Evolutionary conservation across 2,329 filamentous ascomycete species (phyloP).

Genomic region (Colletotrichum liriopes): DNA sequence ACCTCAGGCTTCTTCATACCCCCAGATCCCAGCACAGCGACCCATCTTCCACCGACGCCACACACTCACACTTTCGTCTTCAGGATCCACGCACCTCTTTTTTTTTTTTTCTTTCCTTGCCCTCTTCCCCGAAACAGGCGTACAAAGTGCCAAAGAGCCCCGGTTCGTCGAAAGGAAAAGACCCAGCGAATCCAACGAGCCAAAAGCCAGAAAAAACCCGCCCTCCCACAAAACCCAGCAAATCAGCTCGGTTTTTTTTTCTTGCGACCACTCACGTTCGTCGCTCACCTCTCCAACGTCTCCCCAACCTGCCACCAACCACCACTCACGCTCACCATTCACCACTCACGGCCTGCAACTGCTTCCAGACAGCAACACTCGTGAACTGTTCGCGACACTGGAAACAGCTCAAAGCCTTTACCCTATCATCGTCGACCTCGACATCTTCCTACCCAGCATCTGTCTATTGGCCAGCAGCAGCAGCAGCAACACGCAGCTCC

Average conservation of each 20-base stretch:
- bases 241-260: constrained; percentile 46
- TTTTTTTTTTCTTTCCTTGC: constrained; percentile 25
- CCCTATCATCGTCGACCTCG: constrained; percentile 62
- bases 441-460: constrained; percentile 49
- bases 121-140: constrained; percentile 35
- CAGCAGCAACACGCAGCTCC: constrained; percentile 33
- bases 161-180: constrained; percentile 33
- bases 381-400: constrained; percentile 51
- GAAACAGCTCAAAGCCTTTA: constrained; percentile 56
- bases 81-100: constrained; percentile 35
- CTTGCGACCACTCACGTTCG: constrained; percentile 46
- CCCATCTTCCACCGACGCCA: constrained; percentile 39
- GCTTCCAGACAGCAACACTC: constrained; percentile 47
- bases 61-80: constrained; percentile 24
- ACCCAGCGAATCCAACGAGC: constrained; percentile 42
- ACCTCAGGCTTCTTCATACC: constrained; percentile 18
- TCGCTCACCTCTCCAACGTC: constrained; percentile 49
- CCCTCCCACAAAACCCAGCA: constrained; percentile 44
- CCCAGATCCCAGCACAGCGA: constrained; percentile 36
- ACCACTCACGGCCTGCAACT: constrained; percentile 15
- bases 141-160: constrained; percentile 40
- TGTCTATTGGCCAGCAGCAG: constrained; percentile 62
- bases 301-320: constrained; percentile 45
- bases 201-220: constrained; percentile 44
- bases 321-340: constrained; percentile 37